A percentile compares a stretch with the other conserved stretches of the same genome.
Conservation (phyloP, 2,329 filamentous ascomycete species). For the Verticillium longisporum region DNA sequence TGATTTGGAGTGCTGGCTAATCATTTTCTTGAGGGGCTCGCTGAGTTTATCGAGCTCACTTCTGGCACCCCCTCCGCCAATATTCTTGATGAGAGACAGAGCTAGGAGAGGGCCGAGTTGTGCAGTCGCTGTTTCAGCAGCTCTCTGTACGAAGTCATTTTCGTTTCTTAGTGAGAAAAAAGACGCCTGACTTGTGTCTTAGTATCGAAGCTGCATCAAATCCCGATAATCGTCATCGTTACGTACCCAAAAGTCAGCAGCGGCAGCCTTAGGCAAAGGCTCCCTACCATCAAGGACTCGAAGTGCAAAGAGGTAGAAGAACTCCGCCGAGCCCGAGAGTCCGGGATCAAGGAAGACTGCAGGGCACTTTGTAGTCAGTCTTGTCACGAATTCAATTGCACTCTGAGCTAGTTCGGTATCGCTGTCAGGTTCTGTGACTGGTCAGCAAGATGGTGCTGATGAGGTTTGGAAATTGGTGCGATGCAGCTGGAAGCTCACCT, state of each 20-base stretch:
- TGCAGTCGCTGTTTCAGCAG: slow-evolving; percentile 42
- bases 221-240: not conserved
- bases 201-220: not conserved
- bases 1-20: slow-evolving; percentile 46
- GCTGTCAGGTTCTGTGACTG: slow-evolving; percentile 42
- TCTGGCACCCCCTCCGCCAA: slow-evolving; percentile 61
- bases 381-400: slow-evolving; percentile 64
- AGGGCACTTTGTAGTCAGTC: slow-evolving; percentile 54
- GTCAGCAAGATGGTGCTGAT: slow-evolving; percentile 5
- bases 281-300: slow-evolving; percentile 65
- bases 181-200: slow-evolving; percentile 32
- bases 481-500: not conserved
- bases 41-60: slow-evolving; percentile 66
- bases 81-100: slow-evolving; percentile 54
- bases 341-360: slow-evolving; percentile 54
- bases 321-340: slow-evolving; percentile 50
- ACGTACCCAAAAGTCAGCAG: slow-evolving; percentile 69
- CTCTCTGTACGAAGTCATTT: slow-evolving; percentile 32
- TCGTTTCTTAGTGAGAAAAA: slow-evolving; percentile 44
- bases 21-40: slow-evolving; percentile 64
- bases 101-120: slow-evolving; percentile 57
- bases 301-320: slow-evolving; percentile 65
- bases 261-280: slow-evolving; percentile 66
- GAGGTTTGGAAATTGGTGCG: not conserved
- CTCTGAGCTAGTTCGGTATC: slow-evolving; percentile 69